A percentile compares a stretch with the other conserved stretches of the same genome.
phyloP scores from a whole-genome alignment of 2,329 filamentous ascomycete genomes.

The Paraconiothyrium sp. region DNA sequence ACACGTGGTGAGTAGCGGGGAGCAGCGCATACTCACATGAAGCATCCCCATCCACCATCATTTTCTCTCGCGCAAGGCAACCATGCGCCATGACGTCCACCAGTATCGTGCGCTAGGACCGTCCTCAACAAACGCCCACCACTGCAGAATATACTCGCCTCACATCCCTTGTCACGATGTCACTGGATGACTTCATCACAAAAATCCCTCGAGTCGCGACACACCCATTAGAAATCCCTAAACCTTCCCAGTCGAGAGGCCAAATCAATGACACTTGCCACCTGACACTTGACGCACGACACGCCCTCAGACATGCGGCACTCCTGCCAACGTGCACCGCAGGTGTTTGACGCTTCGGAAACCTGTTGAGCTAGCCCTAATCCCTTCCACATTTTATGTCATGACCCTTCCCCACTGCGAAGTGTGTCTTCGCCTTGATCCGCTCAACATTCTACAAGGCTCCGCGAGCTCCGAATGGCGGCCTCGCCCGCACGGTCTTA shows the following conservation, averaged over 20 bases:
- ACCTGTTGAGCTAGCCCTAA: constrained; percentile 8
- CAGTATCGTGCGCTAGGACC: not conserved
- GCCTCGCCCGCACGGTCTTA: not conserved
- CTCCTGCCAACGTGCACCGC: not conserved
- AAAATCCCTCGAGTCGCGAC: not conserved
- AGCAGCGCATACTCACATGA: not conserved
- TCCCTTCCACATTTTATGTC: not conserved
- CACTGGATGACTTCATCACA: constrained; percentile 1
- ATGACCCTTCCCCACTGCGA: not conserved
- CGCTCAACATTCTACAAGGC: constrained; percentile 5
- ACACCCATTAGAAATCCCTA: constrained; percentile 3
- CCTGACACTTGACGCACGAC: constrained; percentile 3
- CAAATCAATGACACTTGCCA: constrained; percentile 7
- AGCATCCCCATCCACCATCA: not conserved
- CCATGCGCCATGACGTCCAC: not conserved
- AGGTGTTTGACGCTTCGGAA: constrained; percentile 9
- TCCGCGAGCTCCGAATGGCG: not conserved
- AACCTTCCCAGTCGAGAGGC: not conserved
- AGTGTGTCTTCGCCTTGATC: not conserved
- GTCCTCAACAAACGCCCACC: not conserved
- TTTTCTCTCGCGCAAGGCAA: not conserved
- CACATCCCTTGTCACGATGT: not conserved
- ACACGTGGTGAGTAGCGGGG: constrained; percentile 2
- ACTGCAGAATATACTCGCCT: not conserved
- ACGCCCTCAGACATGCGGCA: constrained; percentile 8